Conservation (phyloP, 1,284 basidiomycete species). For the Butyriboletus appendiculatus region DNA sequence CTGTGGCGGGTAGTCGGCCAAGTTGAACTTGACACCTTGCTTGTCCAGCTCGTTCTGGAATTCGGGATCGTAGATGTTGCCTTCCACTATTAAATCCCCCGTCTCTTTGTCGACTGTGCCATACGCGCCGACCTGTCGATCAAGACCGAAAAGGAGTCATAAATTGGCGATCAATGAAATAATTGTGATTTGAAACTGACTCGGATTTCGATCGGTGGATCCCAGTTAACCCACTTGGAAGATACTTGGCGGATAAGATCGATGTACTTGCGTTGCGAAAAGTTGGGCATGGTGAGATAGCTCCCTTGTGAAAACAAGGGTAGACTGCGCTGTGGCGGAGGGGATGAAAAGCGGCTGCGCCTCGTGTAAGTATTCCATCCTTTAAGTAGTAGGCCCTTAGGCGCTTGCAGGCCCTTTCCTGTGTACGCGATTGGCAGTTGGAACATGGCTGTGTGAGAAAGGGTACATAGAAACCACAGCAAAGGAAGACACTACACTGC, state of each 20-base stretch:
- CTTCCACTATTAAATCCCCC: constrained; percentile 22
- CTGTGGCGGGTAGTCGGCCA: constrained; percentile 20
- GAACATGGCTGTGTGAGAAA: not conserved
- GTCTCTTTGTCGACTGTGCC: constrained; percentile 26
- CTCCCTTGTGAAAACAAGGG: not conserved
- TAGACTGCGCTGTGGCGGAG: not conserved
- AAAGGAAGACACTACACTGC: not conserved
- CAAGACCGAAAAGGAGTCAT: not conserved
- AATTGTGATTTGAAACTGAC: constrained; percentile 14
- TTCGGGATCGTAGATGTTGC: constrained; percentile 29
- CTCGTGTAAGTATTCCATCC: not conserved
- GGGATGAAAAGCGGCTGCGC: too few species aligned
- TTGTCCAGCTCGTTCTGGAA: constrained; percentile 25
- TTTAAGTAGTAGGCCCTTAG: constrained; percentile 10
- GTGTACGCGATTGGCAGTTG: not conserved
- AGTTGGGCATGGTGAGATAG: constrained; percentile 3
- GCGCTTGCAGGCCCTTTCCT: constrained; percentile 1
- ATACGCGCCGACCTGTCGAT: constrained; percentile 30
- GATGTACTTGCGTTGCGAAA: constrained; percentile 28
- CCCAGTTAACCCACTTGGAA: constrained; percentile 33
- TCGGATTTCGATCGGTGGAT: constrained; percentile 19
- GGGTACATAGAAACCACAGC: not conserved
- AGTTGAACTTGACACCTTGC: constrained; percentile 8
- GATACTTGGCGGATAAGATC: constrained; percentile 26
- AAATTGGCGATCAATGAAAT: not conserved